Evolutionary conservation across 2,329 filamentous ascomycete genomes (phyloP), one percentile per base, ranked within the genome.

Genomic region (Epichloe glyceriae): DNA sequence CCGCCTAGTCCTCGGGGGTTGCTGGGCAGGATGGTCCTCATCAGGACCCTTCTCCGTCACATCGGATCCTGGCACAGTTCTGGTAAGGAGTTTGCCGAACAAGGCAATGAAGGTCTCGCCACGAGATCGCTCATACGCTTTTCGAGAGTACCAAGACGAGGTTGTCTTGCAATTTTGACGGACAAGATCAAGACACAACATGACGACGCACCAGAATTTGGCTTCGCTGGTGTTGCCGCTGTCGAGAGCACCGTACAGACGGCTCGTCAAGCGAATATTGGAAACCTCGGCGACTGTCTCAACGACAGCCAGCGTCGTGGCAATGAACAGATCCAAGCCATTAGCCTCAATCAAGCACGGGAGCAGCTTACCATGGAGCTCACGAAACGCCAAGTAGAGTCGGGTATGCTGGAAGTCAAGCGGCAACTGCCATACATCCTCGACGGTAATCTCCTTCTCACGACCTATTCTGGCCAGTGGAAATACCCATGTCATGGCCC

Each of bases 401-500:
- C 81, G 73, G 35, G 71, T 75, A 62, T 95, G 89, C 59, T 95
- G 88, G 55, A 91, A 95, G 49, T 93, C 85, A 57, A 82, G 86
- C 0, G 82, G 81, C 0, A 95, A 69, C 39, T 76, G 71, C 89
- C 89, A 95, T 2, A 95, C 85, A 61, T 95, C 88, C 38, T 83
- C 77, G 39, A 89, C 82, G 37, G 88, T 70, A 8, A 95, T 70
- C 57, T 88, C 83, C 40, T 80, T 73, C 33, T 72, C 70, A 41
- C 73, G 76, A 1, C 84, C 87, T 22, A 81, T 66, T 1, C 71
- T 69, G 12, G 94, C 88, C 6, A 95, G 67, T 0, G 88, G 84
- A 0, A 73, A 71, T 68, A 95, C 83, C 89, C 89, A 95, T 0
- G 80, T 86, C 30, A 95, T 84, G 5, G 80, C 83, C 78, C 91